These are phyloP conservation scores for Rutidosis leptorrhynchoides DNA, from an alignment of 129 eudicot genomes.

Conservation along the genomic window DNA sequence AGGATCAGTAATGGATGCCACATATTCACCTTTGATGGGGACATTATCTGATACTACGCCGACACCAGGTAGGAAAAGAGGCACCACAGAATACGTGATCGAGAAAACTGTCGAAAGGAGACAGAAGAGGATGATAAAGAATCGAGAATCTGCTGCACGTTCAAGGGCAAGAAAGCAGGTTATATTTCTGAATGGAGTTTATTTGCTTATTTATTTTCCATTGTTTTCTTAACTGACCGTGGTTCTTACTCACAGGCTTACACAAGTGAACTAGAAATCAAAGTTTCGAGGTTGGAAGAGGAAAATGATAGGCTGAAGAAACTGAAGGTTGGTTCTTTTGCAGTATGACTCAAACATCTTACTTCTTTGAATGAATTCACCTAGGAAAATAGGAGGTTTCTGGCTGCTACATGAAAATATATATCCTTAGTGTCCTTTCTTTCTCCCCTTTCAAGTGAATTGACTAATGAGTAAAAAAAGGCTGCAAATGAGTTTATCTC, in stretches of 20 bases:
- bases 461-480: too few relatives aligned
- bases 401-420: too few relatives aligned
- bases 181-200: too few relatives aligned
- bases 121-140: constrained; percentile 60
- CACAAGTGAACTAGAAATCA: constrained; percentile 87
- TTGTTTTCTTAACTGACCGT: too few relatives aligned
- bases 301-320: constrained; percentile 81
- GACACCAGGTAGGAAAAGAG: constrained; percentile 60
- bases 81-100: constrained; percentile 53
- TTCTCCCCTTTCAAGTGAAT: too few relatives aligned
- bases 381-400: too few relatives aligned
- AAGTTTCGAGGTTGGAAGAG: constrained; percentile 81
- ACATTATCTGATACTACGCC: constrained; percentile 58
- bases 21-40: constrained; percentile 70
- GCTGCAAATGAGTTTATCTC: too few relatives aligned
- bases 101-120: constrained; percentile 54
- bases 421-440: too few relatives aligned
- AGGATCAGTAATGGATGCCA: constrained; percentile 38
- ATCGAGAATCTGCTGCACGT: constrained; percentile 65
- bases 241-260: too few relatives aligned
- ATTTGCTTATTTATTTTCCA: too few relatives aligned
- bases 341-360: too few relatives aligned
- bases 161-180: constrained; percentile 62
- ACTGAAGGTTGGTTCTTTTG: constrained; percentile 48
- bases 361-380: too few relatives aligned